Evolutionary conservation across 805 yeast species (phyloP).

Genomic region (Naumovozyma dairenensis): DNA sequence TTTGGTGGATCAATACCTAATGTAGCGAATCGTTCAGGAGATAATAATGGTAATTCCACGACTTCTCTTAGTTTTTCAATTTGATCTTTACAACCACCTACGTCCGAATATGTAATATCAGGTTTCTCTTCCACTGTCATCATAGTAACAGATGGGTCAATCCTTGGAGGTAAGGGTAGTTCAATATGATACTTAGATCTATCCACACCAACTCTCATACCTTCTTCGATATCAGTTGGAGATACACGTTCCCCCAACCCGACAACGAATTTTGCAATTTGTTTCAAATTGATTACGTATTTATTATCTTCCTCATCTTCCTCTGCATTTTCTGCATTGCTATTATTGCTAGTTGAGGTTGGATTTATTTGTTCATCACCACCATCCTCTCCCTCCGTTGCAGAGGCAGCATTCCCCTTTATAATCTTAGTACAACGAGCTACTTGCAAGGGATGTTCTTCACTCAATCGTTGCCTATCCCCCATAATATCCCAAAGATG

Average conservation of each 20-base stretch:
- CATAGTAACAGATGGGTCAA: constrained; percentile 97
- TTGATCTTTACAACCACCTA: constrained; percentile 98
- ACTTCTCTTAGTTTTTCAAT: constrained; percentile 94
- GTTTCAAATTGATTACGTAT: constrained; percentile 93
- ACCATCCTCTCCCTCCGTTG: constrained; percentile 22
- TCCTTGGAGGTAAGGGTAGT: constrained; percentile 93
- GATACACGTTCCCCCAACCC: constrained; percentile 94
- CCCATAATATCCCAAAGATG: constrained; percentile 97
- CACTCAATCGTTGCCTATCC: constrained; percentile 84
- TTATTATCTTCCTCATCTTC: constrained; percentile 79
- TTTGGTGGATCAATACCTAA: constrained; percentile 98
- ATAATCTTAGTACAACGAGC: constrained; percentile 98
- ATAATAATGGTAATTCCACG: constrained; percentile 83
- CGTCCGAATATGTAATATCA: constrained; percentile 95
- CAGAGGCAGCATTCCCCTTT: constrained; percentile 40
- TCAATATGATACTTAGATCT: constrained; percentile 94
- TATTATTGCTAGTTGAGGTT: constrained; percentile 5
- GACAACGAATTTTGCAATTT: constrained; percentile 95
- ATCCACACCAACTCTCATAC: constrained; percentile 99
- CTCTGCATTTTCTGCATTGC: constrained; percentile 12
- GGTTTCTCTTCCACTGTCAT: constrained; percentile 99
- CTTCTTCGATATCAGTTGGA: constrained; percentile 98
- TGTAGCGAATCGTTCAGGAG: constrained; percentile 94
- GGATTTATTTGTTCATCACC: constrained; percentile 7
- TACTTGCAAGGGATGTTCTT: constrained; percentile 94